These are phyloP conservation scores for Fusarium aywerte DNA, from an alignment of 2,329 filamentous ascomycete genomes.

Conservation along the genomic window DNA sequence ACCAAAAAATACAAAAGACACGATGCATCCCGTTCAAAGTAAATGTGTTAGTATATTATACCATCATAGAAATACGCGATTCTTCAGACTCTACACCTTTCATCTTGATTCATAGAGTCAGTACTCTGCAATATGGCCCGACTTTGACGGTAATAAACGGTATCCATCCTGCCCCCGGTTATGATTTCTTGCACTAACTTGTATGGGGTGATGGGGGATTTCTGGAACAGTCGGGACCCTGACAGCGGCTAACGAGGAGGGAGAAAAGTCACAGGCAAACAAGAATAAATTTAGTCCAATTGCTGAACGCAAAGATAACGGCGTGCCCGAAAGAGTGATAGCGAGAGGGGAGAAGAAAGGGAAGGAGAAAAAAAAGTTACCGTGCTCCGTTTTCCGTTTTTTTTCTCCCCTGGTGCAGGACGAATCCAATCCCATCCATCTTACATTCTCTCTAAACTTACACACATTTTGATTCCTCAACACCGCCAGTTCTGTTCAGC, in stretches of 20 bases:
- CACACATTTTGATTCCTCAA: slow-evolving; percentile 23
- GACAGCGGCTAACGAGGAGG: slow-evolving; percentile 12
- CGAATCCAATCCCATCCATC: slow-evolving; percentile 20
- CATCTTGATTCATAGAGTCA: background rate
- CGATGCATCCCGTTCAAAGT: background rate
- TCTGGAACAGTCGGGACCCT: slow-evolving; percentile 39
- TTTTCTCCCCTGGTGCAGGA: slow-evolving; percentile 19
- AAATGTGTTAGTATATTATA: background rate
- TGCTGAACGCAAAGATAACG: slow-evolving; percentile 32
- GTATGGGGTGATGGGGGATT: background rate
- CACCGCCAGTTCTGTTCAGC: slow-evolving; percentile 27
- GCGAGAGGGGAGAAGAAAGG: background rate
- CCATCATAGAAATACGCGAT: background rate
- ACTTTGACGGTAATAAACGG: background rate
- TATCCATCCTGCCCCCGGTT: background rate
- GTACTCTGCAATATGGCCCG: background rate
- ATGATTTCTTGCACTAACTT: background rate
- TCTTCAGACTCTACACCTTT: background rate
- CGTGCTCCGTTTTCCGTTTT: slow-evolving; percentile 37
- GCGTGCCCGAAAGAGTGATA: slow-evolving; percentile 28
- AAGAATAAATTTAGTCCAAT: slow-evolving; percentile 13
- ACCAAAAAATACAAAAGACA: background rate
- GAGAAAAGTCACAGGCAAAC: background rate
- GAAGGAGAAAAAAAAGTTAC: slow-evolving; percentile 1
- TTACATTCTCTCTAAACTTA: slow-evolving; percentile 13